Evolutionary conservation across 441 rosid genomes (phyloP).

Genomic region (Lepidium campestre): DNA sequence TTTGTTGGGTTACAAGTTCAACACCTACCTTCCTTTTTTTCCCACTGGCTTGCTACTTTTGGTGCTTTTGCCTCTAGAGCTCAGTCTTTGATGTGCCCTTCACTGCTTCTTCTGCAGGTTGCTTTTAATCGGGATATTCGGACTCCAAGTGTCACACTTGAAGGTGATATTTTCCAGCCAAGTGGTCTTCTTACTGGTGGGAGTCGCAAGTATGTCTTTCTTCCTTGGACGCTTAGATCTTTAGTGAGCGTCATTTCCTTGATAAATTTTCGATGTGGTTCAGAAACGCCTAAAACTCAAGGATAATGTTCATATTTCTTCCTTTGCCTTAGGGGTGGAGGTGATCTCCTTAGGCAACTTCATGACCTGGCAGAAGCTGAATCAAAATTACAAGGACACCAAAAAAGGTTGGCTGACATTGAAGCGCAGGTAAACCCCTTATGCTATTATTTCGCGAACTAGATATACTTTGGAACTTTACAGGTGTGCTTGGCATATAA

Average conservation of each 20-base stretch:
- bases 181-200: constrained; percentile 98
- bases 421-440: constrained; percentile 63
- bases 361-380: constrained; percentile 84
- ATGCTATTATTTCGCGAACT: background rate
- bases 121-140: constrained; percentile 69
- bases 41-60: constrained; percentile 1
- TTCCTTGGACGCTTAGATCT: constrained; percentile 6
- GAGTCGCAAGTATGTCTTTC: constrained; percentile 57
- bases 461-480: background rate
- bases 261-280: background rate
- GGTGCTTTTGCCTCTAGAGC: constrained; percentile 1
- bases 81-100: background rate
- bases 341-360: constrained; percentile 81
- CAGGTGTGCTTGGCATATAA: background rate
- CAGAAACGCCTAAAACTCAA: background rate
- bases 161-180: constrained; percentile 96
- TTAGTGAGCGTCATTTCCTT: constrained; percentile 1
- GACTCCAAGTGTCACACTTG: constrained; percentile 86
- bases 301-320: background rate
- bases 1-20: constrained; percentile 5
- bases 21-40: background rate
- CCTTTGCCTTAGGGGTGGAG: constrained; percentile 66
- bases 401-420: constrained; percentile 60
- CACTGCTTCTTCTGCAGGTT: constrained; percentile 44
- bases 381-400: constrained; percentile 58